Conservation (phyloP, 352 stramenopile species). For the Pythium monospermum region DNA sequence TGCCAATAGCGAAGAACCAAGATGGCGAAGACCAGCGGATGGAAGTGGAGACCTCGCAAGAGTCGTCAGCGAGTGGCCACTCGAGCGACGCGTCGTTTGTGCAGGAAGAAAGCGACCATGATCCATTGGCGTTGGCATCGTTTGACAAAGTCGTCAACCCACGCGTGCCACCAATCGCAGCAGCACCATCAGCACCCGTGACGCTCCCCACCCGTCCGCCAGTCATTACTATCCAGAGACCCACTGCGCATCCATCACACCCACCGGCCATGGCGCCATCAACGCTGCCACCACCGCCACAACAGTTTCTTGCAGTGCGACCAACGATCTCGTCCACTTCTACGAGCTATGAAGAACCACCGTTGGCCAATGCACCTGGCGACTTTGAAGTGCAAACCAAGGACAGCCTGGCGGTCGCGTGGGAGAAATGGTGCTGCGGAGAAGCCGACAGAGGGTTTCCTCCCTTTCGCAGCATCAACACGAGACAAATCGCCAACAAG, state of each 20-base stretch:
- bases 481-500: conserved; percentile 11
- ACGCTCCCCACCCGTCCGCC: too few relatives aligned
- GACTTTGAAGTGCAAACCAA: conserved; percentile 22
- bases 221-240: not conserved
- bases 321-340: not conserved
- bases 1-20: not conserved
- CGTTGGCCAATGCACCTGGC: not conserved
- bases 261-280: too few relatives aligned
- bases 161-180: not conserved
- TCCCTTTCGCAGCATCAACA: conserved; percentile 8
- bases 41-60: conserved; percentile 11
- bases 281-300: not conserved
- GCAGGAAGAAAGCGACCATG: not conserved
- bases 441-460: conserved; percentile 4
- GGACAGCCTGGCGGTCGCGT: conserved; percentile 14
- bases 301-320: not conserved
- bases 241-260: not conserved
- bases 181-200: too few relatives aligned
- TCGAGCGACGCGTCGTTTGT: not conserved
- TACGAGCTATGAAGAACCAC: not conserved
- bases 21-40: not conserved
- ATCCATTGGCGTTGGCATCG: not conserved
- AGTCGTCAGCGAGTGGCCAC: conserved; percentile 1
- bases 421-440: conserved; percentile 24
- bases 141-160: conserved; percentile 3